Percentiles rank a stretch among this genome's conserved stretches.
phyloP scores from a whole-genome alignment of 1,139 yeast genomes.

The Magnusiomyces clavatus region DNA sequence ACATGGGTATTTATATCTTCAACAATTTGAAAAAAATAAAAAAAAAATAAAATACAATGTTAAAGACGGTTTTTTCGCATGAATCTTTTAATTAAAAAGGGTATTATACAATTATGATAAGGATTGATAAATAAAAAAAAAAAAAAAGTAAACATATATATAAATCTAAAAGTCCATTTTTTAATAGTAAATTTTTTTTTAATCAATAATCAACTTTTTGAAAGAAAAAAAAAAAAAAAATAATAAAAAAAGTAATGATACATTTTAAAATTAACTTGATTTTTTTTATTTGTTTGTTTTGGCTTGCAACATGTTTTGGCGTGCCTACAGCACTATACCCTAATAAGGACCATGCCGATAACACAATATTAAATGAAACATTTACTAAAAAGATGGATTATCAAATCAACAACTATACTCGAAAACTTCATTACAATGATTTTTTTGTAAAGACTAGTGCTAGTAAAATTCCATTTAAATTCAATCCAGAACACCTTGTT shows the following conservation, averaged over 20 bases:
- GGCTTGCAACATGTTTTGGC: neutral
- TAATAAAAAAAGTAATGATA: no score
- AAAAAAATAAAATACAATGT: no score
- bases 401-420: no score
- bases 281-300: slow-evolving; percentile 10
- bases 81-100: slow-evolving; percentile 15
- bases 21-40: neutral
- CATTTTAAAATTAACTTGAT: slow-evolving; percentile 22
- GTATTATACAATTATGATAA: no score
- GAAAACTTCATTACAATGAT: no score
- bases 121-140: slow-evolving; percentile 15
- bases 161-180: neutral
- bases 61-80: neutral
- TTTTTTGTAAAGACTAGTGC: no score
- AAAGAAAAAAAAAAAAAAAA: no score
- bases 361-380: neutral
- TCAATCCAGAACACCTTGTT: no score
- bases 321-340: neutral
- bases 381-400: slow-evolving; percentile 1
- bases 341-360: neutral
- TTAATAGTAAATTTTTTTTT: neutral
- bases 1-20: neutral
- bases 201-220: neutral
- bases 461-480: no score
- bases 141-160: neutral